A percentile compares a stretch with the other conserved stretches of the same genome.
These are phyloP conservation scores for Pyrenochaeta sp. DNA, from an alignment of 2,329 filamentous ascomycete genomes.

Conservation along the genomic window DNA sequence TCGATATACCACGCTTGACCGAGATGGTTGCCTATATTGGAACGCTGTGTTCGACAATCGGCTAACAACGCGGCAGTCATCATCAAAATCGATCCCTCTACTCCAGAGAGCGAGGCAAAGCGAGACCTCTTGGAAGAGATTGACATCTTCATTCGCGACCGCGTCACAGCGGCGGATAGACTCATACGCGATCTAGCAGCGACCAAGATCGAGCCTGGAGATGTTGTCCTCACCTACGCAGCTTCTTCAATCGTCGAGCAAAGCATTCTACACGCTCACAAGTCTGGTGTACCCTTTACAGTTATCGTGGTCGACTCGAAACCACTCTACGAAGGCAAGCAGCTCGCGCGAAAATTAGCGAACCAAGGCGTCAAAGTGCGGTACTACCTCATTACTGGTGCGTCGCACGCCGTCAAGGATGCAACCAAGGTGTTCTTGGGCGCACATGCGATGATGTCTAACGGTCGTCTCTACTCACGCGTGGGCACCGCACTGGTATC, in stretches of 20 bases:
- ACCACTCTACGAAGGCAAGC: constrained; percentile 74
- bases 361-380: constrained; percentile 76
- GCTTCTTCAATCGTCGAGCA: constrained; percentile 87
- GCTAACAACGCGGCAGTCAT: constrained; percentile 65
- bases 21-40: neutral
- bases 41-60: neutral
- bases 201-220: constrained; percentile 78
- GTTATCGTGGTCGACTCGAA: constrained; percentile 85
- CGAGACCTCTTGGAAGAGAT: constrained; percentile 79
- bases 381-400: constrained; percentile 82
- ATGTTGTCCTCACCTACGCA: constrained; percentile 86
- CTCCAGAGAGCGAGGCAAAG: constrained; percentile 84
- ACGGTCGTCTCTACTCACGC: constrained; percentile 87
- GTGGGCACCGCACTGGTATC: constrained; percentile 88
- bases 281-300: constrained; percentile 75
- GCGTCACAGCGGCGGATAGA: constrained; percentile 84
- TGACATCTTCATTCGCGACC: constrained; percentile 88
- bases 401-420: constrained; percentile 76
- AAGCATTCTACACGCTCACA: constrained; percentile 76
- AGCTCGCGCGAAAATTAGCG: constrained; percentile 75
- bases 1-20: neutral
- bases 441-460: constrained; percentile 91
- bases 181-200: constrained; percentile 82
- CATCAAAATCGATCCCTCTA: constrained; percentile 86
- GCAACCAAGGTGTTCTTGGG: constrained; percentile 82